Evolutionary conservation across 768 basidiomycete genomes (phyloP), one percentile per base, ranked within the genome.

Genomic region (Russula olivacea): DNA sequence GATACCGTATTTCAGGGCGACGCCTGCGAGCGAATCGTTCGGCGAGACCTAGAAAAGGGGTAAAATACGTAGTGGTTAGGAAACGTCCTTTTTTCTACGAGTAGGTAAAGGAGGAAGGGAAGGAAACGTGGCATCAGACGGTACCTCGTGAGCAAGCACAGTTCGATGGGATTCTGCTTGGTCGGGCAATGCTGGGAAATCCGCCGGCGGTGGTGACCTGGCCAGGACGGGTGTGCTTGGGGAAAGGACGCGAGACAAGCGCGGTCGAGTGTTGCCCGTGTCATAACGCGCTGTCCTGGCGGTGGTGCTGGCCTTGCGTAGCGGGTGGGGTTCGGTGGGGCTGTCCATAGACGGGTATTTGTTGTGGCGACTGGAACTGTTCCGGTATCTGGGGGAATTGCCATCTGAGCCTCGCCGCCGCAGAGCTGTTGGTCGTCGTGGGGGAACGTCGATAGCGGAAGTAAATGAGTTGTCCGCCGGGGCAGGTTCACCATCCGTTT

Each of bases 1-100:
- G 58, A 96, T 87, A 2, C 91, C 92, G 72, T 98, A 97, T 69
- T 87, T 91, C 54, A 98, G 78, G 0, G 96, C 86, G 14, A 98
- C 87, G 30, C 92, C 88, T 17, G 93, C 83, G 34, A 98, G 76
- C 11, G 95, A 89, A 72, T 98, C 95, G 17, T 77, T 80, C 2
- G 84, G 76, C 56, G 79, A 75, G 45, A 98, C 79, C 95, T 23
- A 36, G 11, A 38, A 40, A 17, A 36, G 6, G 38, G 28, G 3
- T 11, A 1, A 19, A 19, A 30, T 55, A 53, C 38, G 52, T 36
- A 30, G 36, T 17, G 52, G 36, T 47, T 55, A n/a, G 10, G 47
- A 30, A 30, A 30, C 30, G 30, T 30, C 30, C 30, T 30, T 7
- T 30, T 30, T 30, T 30, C 5, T 4, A 30, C 30, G 6, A 30